Evolutionary conservation across 1,139 yeast genomes (phyloP).

Genomic region (Yamadazyma sp.): DNA sequence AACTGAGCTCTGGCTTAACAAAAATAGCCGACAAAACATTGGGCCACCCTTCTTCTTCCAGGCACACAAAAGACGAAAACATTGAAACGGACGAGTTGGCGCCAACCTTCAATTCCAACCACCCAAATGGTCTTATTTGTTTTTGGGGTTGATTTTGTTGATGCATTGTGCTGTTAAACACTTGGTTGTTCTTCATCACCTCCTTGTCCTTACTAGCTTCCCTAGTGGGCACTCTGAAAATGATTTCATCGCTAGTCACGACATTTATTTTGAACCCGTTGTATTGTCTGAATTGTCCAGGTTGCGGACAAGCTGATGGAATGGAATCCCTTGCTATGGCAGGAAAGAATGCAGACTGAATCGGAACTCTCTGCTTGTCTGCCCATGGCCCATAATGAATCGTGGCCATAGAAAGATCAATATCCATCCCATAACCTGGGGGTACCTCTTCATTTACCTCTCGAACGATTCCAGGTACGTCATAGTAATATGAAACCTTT

Average conservation of each 20-base stretch:
- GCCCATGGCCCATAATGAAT: slow-evolving; percentile 96
- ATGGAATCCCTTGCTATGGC: slow-evolving; percentile 56
- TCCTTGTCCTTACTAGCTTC: slow-evolving; percentile 75
- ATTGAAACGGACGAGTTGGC: slow-evolving; percentile 51
- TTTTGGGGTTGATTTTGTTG: slow-evolving; percentile 10
- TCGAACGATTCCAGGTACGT: slow-evolving; percentile 61
- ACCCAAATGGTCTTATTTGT: slow-evolving; percentile 69
- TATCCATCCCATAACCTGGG: slow-evolving; percentile 68
- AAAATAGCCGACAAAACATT: slow-evolving; percentile 53
- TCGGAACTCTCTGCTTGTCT: slow-evolving; percentile 70
- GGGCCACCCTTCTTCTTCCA: slow-evolving; percentile 54
- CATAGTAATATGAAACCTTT: slow-evolving; percentile 62
- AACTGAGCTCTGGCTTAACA: slow-evolving; percentile 60
- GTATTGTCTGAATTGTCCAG: slow-evolving; percentile 56
- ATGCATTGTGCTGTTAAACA: slow-evolving; percentile 7
- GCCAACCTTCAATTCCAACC: slow-evolving; percentile 75
- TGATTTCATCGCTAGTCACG: slow-evolving; percentile 60
- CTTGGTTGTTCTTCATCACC: slow-evolving; percentile 18
- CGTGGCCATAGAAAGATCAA: slow-evolving; percentile 61
- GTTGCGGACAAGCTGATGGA: slow-evolving; percentile 39
- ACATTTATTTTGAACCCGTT: slow-evolving; percentile 57
- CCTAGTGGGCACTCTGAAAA: slow-evolving; percentile 78
- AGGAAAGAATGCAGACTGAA: slow-evolving; percentile 73
- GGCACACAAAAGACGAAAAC: slow-evolving; percentile 54
- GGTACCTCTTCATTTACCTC: slow-evolving; percentile 11